phyloP scores from a whole-genome alignment of 768 basidiomycete genomes.

The Coprinopsis strossmayeri region DNA sequence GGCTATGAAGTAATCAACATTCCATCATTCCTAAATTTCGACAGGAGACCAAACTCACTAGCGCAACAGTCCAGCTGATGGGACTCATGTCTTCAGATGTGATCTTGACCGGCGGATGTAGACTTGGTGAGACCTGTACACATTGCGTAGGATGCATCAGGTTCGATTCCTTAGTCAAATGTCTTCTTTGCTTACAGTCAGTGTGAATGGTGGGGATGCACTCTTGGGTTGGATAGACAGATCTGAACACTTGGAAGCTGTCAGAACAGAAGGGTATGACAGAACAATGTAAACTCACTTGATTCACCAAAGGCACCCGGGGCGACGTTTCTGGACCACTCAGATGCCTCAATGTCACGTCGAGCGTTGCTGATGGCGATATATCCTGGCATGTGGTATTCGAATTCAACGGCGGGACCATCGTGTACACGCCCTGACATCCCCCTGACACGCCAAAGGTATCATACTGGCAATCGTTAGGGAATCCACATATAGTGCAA shows the following conservation, averaged over 20 bases:
- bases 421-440: constrained; percentile 43
- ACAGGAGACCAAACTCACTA: constrained; percentile 19
- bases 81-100: constrained; percentile 30
- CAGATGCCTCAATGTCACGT: neutral
- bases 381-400: constrained; percentile 33
- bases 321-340: neutral
- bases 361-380: constrained; percentile 25
- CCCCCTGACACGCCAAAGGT: constrained; percentile 43
- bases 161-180: neutral
- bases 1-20: constrained; percentile 22
- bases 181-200: constrained; percentile 35
- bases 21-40: neutral
- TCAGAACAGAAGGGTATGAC: neutral
- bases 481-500: no score
- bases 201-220: constrained; percentile 41
- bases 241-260: constrained; percentile 37
- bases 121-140: constrained; percentile 40
- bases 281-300: neutral
- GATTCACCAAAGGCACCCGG: neutral
- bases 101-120: constrained; percentile 47
- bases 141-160: neutral
- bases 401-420: constrained; percentile 35
- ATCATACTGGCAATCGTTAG: constrained; percentile 35
- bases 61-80: constrained; percentile 34
- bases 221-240: constrained; percentile 34